Percentiles rank a stretch among this genome's conserved stretches.
These are phyloP conservation scores for Teratosphaeria viscida DNA, from an alignment of 2,329 filamentous ascomycete species.

Conservation along the genomic window DNA sequence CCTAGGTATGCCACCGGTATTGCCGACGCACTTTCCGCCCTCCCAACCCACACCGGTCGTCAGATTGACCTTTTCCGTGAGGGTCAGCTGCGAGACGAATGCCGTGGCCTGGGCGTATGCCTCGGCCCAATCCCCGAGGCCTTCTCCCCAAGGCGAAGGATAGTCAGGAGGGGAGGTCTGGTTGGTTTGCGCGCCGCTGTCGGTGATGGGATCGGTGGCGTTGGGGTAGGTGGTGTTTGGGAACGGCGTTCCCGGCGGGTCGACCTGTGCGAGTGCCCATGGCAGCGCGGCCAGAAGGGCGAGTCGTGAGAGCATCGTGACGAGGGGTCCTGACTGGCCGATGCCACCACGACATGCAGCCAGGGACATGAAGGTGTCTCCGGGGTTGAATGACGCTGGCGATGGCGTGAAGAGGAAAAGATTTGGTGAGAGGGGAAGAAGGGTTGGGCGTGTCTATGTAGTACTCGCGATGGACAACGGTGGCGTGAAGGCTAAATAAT, in stretches of 20 bases:
- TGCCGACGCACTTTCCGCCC: slow-evolving; percentile 66
- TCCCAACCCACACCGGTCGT: slow-evolving; percentile 79
- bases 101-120: slow-evolving; percentile 66
- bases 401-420: background rate
- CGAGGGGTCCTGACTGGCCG: background rate
- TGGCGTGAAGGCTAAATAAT: background rate
- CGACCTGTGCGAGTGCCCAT: slow-evolving; percentile 18
- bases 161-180: slow-evolving; percentile 56
- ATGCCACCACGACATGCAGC: background rate
- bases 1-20: slow-evolving; percentile 58
- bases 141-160: slow-evolving; percentile 78
- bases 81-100: slow-evolving; percentile 74
- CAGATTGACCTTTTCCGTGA: slow-evolving; percentile 85
- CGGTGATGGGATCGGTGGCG: slow-evolving; percentile 17
- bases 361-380: background rate
- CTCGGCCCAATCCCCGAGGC: slow-evolving; percentile 60
- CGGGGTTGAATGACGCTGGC: background rate
- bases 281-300: slow-evolving; percentile 21
- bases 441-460: background rate
- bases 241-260: slow-evolving; percentile 15
- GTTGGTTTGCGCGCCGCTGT: slow-evolving; percentile 19
- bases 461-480: background rate
- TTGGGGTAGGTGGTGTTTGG: slow-evolving; percentile 17
- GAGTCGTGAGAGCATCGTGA: slow-evolving; percentile 14
- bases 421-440: background rate